These are phyloP conservation scores for bread wheat (Triticum aestivum) DNA, from an alignment of 176 grass and related monocot species.

Conservation along the genomic window IWGSC_CS_RefSeq_v2.1 NC_057802.1:615279782-615280281, in stretches of 20 bases:
- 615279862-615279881: slow-evolving; percentile 29
- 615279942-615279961: background rate
- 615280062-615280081: slow-evolving; percentile 22
- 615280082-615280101: slow-evolving; percentile 40
- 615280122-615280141: background rate
- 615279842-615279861: slow-evolving; percentile 35
- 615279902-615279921: background rate
- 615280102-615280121: background rate
- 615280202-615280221: slow-evolving; percentile 55
- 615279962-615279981: background rate
- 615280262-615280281: slow-evolving; percentile 26
- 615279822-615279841: slow-evolving; percentile 74
- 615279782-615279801: slow-evolving; percentile 39
- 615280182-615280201: slow-evolving; percentile 71
- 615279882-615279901: slow-evolving; percentile 40
- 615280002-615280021: slow-evolving; percentile 40
- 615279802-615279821: slow-evolving; percentile 49
- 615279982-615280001: slow-evolving; percentile 37
- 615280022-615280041: slow-evolving; percentile 40
- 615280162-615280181: background rate
- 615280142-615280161: background rate
- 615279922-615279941: background rate
- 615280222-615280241: slow-evolving; percentile 52
- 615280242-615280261: slow-evolving; percentile 62
- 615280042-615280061: slow-evolving; percentile 45